Base-by-base conservation (phyloP, 2,329 filamentous ascomycete species). In the Trichoderma atroviride region DNA sequence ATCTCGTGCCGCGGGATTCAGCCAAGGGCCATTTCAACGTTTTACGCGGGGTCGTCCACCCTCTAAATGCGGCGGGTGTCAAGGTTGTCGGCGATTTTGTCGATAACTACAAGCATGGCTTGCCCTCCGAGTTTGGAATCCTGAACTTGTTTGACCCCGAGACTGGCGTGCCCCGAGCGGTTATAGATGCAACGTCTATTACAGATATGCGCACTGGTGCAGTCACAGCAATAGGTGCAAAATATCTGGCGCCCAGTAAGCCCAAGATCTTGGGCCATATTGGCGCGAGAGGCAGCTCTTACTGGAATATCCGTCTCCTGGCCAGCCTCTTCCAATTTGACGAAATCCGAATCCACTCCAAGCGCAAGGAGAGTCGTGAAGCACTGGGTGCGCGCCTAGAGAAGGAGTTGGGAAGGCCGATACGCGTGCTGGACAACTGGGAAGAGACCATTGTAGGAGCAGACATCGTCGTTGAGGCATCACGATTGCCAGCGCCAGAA, bases 121-220 rank as follows among this genome's bases (percentile, higher is more conserved):
- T 60, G 14, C 67, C 67, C 16, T 69, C 67, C 11, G 67, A 69
- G 52, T 66, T 69, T 65, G 60, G 43, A 16, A 57, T 69, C 19
- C 50, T 69, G 22, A 69, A 66, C 37, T 55, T 69, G 33, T 69
- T 66, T 13, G 60, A 69, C 60, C 67, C 67, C 19, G 67, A 66
- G n/a, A 69, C 67, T 14, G 67, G 67, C 22, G 19, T 37, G 27
- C 67, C 67, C 19, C 43, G 57, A 61, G 67, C 67, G 9, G 50
- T 69, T 35, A 55, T 69, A 29, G 67, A 69, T 65, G 67, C 67
- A 10, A 69, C 67, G 50, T 52, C 59, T 16, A 69, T 69, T 43
- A 65, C 67, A 29, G 67, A 69, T 24, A 69, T 69, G 67, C 67
- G 67, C 52, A 65, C 67, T 11, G 67, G 67, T 11, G 67, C 67